Percentiles rank a stretch among this genome's conserved stretches.
These are phyloP conservation scores for Lizonia empirigonia DNA, from an alignment of 2,329 filamentous ascomycete genomes.

Conservation along the genomic window DNA sequence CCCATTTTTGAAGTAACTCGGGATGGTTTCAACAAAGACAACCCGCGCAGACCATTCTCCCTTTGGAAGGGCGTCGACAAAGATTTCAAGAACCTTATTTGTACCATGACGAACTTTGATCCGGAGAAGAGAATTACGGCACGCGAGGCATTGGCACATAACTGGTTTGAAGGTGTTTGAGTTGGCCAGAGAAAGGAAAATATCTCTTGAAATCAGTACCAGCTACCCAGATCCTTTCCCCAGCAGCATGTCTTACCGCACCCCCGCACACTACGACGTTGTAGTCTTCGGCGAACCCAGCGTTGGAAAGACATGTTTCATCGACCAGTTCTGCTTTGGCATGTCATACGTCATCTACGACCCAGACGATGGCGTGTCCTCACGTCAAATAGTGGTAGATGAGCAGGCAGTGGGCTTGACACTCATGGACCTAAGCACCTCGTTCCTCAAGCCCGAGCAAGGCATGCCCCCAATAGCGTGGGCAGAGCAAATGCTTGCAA, in stretches of 20 bases:
- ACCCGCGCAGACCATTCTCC: no score
- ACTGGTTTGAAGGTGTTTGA: background rate
- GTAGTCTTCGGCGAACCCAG: constrained; percentile 26
- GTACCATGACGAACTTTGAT: no score
- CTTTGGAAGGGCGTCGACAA: no score
- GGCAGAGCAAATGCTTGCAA: constrained; percentile 13
- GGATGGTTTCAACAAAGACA: no score
- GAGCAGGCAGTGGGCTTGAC: constrained; percentile 10
- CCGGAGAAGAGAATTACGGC: no score
- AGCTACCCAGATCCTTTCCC: no score
- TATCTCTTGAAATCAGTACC: no score
- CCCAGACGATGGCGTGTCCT: background rate
- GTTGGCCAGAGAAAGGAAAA: no score
- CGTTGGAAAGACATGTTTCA: constrained; percentile 32
- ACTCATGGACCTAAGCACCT: constrained; percentile 31
- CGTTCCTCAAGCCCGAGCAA: constrained; percentile 15
- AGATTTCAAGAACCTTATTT: no score
- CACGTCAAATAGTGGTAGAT: constrained; percentile 18
- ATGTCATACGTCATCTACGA: constrained; percentile 21
- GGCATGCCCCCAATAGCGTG: background rate
- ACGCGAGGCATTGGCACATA: no score
- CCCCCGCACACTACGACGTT: background rate
- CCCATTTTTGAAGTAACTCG: no score
- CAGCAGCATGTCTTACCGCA: background rate
- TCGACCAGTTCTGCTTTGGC: constrained; percentile 20